These are phyloP conservation scores for Herpetospermum pedunculosum DNA, from an alignment of 306 rosid genomes.

Conservation along the genomic window DNA sequence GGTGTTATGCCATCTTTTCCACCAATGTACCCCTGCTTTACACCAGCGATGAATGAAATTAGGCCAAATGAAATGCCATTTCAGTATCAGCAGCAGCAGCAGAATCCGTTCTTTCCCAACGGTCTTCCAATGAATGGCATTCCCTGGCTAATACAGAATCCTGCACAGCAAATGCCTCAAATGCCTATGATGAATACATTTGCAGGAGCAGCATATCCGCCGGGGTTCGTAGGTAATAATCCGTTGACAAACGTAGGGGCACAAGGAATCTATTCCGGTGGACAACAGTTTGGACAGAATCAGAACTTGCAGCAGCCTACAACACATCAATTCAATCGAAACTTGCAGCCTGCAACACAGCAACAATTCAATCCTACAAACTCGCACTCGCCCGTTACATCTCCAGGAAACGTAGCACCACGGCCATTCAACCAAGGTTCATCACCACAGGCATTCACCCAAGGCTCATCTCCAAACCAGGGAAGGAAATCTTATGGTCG, in stretches of 20 bases:
- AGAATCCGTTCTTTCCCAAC: constrained; percentile 26
- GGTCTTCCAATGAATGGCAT: constrained; percentile 36
- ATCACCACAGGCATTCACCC: no score
- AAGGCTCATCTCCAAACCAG: constrained; percentile 28
- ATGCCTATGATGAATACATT: constrained; percentile 20
- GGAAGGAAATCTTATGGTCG: constrained; percentile 38
- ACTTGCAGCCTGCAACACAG: constrained; percentile 18
- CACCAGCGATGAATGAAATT: constrained; percentile 26
- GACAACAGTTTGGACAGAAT: constrained; percentile 23
- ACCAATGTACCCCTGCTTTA: constrained; percentile 16
- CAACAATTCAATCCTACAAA: constrained; percentile 28
- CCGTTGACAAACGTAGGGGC: constrained; percentile 16
- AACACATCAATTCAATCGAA: no score
- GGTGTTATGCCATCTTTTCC: constrained; percentile 32
- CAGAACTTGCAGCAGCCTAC: no score
- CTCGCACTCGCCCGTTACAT: constrained; percentile 17
- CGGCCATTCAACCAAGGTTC: constrained; percentile 38
- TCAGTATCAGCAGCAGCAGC: constrained; percentile 39
- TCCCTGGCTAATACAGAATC: constrained; percentile 40
- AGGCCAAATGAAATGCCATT: constrained; percentile 40
- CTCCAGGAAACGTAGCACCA: constrained; percentile 19
- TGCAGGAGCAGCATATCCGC: constrained; percentile 28
- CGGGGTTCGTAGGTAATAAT: constrained; percentile 28
- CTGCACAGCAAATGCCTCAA: constrained; percentile 11
- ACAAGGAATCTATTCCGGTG: constrained; percentile 26